Base-by-base conservation (phyloP, 2,329 filamentous ascomycete species). In the Neoscytalidium dimidiatum region DNA sequence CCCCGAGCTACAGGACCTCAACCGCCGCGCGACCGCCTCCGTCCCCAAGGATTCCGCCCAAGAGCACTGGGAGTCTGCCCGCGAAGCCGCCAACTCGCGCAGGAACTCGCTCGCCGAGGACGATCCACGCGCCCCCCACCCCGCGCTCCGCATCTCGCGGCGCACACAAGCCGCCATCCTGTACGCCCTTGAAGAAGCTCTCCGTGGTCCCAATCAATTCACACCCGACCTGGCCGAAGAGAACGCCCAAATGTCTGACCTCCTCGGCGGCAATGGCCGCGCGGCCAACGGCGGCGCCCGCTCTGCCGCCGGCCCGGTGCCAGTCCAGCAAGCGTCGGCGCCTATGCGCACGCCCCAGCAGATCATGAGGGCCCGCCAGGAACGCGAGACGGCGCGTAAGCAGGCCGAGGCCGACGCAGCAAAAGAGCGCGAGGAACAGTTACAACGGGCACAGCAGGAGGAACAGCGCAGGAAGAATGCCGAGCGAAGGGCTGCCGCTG, bases 231-330 rank as follows among this genome's bases (percentile, higher is more conserved):
- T 89, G 70, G 85, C 89, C 67, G 95, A 99, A 83, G 92, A 96
- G 82, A 90, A 92, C 85, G 92, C 94, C 71, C 87, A 88, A 73
- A 98, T 99, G 94, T 91, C 94, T 71, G 94, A 97, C 77, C 84
- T 97, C 71, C 84, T 87, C 73, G 86, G 87, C 74, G 82, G 83
- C 72, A 85, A 85, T 74, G 84, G 81, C 66, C 83, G 85, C 64
- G 79, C 79, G 71, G 78, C 81, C 71, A 87, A 88, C 82, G 87
- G 86, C 69, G 82, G 82, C 68, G 78, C 84, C 57, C 82, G 84
- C 69, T 79, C 82, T 49, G 78, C 81, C 19, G 76, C 79, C 62
- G 85, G 83, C 21, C 82, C 84, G 14, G 82, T 84, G 19, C 83
- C 84, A n/a, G 83, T 85, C 28, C 80, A 80, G 68, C 78, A 79